Evolutionary conservation across 495 filamentous ascomycete genomes (phyloP), one percentile per base, ranked within the genome.

Genomic region (Penicillium bialowiezense): DNA sequence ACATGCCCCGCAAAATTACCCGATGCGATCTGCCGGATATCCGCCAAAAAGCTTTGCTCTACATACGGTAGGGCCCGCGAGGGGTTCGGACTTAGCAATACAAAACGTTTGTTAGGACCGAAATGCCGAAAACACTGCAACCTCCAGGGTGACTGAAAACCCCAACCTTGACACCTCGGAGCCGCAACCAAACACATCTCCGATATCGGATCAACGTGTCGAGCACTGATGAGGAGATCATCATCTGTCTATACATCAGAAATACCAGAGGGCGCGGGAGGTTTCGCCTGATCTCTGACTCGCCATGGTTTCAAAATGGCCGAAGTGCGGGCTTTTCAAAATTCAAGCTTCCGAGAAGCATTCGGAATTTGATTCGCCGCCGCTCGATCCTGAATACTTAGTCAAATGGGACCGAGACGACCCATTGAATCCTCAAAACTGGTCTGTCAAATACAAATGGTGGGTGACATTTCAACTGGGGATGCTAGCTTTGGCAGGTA

Each of bases 381-480:
- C 29, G 3, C 14, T 45, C 10, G 43, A 45, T 36, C 32, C 43
- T 12, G 49, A 18, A 33, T 49, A 38, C 29, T 37, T 51, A 5
- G 40, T 48, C 9, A 37, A 52, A 12, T 59, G 48, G 33, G 49
- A 57, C 13, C 8, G 7, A 1, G 31, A 51, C 28, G 54, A 60
- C 17, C 29, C 14, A 10, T 29, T 31, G 19, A 81, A 80, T 44
- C 78, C 78, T 3, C 62, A 68, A 23, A 79, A 79, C 50, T 80
- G 72, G 71, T 48, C 44, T 1, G 54, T 48, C 9, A 14, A 7
- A 7, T 76, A 76, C 50, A 80, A 76, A 55, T 65, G 56, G 44
- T 78, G 69, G 67, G 60, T 79, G 19, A 77, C 76, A 3, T 69
- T 76, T 29, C 73, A 75, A 36, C 48, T 81, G 48, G 67, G 70